Evolutionary conservation across 2,329 filamentous ascomycete genomes (phyloP).

Genomic region (Ophiocordyceps unilateralis): DNA sequence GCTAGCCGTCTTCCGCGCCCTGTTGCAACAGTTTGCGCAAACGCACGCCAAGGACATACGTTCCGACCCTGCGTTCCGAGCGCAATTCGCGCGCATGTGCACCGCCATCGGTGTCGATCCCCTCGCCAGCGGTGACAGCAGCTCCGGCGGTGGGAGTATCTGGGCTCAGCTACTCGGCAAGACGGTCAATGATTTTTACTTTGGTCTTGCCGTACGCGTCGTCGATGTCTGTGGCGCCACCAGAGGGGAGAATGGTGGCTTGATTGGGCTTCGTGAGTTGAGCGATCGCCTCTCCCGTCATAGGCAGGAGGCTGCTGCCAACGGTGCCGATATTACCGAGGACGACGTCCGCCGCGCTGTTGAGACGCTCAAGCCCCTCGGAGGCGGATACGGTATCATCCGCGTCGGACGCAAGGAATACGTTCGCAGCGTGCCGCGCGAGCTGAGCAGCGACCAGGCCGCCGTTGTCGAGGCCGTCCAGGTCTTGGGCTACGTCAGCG

Average conservation of each 20-base stretch:
- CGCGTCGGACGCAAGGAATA: constrained; percentile 71
- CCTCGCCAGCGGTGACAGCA: constrained; percentile 37
- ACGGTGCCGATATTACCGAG: constrained; percentile 61
- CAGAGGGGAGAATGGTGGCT: constrained; percentile 75
- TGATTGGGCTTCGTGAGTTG: constrained; percentile 74
- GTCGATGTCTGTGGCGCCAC: constrained; percentile 85
- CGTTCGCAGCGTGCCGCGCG: constrained; percentile 84
- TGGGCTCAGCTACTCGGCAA: constrained; percentile 88
- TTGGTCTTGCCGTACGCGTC: constrained; percentile 87
- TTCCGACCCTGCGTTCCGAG: constrained; percentile 84
- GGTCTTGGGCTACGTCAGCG: constrained; percentile 73
- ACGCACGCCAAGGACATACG: constrained; percentile 94
- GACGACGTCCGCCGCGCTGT: constrained; percentile 88
- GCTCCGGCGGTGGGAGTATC: constrained; percentile 38
- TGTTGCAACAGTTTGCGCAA: constrained; percentile 86
- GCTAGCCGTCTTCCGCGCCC: constrained; percentile 85
- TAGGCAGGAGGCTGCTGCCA: constrained; percentile 16
- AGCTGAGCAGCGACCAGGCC: constrained; percentile 87
- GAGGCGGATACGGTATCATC: constrained; percentile 73
- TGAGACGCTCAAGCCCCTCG: constrained; percentile 69
- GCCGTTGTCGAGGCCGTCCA: constrained; percentile 84
- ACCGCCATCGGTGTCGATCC: constrained; percentile 93
- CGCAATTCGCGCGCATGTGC: constrained; percentile 98
- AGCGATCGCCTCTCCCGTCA: constrained; percentile 56
- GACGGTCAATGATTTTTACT: constrained; percentile 96